Base-by-base conservation (phyloP, 106 monocot species). In the Dendrobium huoshanense region DNA sequence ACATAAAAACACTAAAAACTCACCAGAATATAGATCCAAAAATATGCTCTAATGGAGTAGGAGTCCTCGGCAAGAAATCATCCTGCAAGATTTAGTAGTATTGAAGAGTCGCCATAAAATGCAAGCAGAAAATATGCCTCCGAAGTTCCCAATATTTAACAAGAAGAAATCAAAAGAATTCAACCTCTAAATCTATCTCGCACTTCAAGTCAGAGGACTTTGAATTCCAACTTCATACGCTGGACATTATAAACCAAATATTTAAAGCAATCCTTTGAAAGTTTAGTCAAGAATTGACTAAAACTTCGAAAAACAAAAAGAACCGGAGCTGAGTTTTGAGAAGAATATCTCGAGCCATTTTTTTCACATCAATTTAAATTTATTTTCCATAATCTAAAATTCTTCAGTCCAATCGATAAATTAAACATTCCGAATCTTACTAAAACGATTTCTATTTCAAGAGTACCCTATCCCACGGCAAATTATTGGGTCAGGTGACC, bases 31-130 rank as follows among this genome's bases (percentile, higher is more conserved):
- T 84, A 25, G 97, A 97, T 48, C 77, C 85, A 79, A 97, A 97
- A 83, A 97, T 97, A 83, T 97, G 79, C 77, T 97, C 90, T 84
- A 97, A 84, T 22, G 94, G 96, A 44, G 94, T 94, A 37, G 97
- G 83, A 72, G 97, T 94, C 85, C 94, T 94, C 55, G 94, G 92
- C 82, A 97, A 84, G 84, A 97, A 97, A 85, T 97, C 96, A 90
- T 97, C 96, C 96, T 97, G 86, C 6, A 80, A 68, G 29, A 68
- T 29, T n/a, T 20, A 20, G 22, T 24, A 65, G 22, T 24, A 65
- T 51, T 51, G 10, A 51, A 15, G 13, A 13, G 15, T 51, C 13
- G 13, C 51, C 51, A 61, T 10, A 61, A 61, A 22, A 22, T 61
- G 19, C n/a, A 61, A 61, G n/a, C n/a, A 61, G 5, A 22, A 61